Conservation (phyloP, 345 rosid genomes). For the Schrenkiella parvula region DNA sequence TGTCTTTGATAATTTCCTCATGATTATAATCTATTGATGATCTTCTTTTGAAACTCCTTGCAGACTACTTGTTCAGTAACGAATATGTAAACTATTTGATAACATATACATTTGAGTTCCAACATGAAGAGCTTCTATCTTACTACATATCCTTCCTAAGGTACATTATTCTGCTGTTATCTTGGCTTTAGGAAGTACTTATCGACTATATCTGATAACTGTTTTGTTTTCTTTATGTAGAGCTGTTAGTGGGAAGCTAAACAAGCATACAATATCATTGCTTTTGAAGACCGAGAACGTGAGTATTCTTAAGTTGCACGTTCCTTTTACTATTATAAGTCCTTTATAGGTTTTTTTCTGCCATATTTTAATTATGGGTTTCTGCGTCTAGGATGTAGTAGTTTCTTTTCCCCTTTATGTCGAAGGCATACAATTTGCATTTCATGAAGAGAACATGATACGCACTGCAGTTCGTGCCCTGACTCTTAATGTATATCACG, state of each 20-base stretch:
- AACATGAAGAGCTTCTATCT: slow-evolving; percentile 86
- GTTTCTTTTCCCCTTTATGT: slow-evolving; percentile 92
- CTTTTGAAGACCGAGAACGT: slow-evolving; percentile 89
- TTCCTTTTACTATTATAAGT: not conserved
- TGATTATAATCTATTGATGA: slow-evolving; percentile 5
- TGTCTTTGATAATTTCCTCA: not conserved
- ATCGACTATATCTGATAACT: slow-evolving; percentile 17
- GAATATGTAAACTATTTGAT: slow-evolving; percentile 91
- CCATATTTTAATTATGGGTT: slow-evolving; percentile 29
- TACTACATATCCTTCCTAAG: slow-evolving; percentile 96
- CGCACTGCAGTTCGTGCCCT: slow-evolving; percentile 94
- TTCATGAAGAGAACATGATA: slow-evolving; percentile 96
- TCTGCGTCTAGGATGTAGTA: slow-evolving; percentile 74
- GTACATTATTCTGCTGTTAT: slow-evolving; percentile 21
- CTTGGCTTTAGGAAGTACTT: not conserved
- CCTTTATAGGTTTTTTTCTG: not conserved
- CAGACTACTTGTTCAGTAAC: slow-evolving; percentile 97
- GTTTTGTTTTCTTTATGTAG: slow-evolving; percentile 41
- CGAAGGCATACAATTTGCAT: slow-evolving; percentile 88
- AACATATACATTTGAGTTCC: slow-evolving; percentile 82
- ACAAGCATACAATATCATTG: slow-evolving; percentile 77
- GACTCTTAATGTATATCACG: slow-evolving; percentile 89
- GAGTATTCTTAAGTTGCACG: slow-evolving; percentile 34
- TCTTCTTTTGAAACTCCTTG: slow-evolving; percentile 37
- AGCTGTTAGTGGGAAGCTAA: slow-evolving; percentile 94